Base-by-base conservation (phyloP, 1,284 basidiomycete genomes). In the Microstroma glucosiphilum region DNA sequence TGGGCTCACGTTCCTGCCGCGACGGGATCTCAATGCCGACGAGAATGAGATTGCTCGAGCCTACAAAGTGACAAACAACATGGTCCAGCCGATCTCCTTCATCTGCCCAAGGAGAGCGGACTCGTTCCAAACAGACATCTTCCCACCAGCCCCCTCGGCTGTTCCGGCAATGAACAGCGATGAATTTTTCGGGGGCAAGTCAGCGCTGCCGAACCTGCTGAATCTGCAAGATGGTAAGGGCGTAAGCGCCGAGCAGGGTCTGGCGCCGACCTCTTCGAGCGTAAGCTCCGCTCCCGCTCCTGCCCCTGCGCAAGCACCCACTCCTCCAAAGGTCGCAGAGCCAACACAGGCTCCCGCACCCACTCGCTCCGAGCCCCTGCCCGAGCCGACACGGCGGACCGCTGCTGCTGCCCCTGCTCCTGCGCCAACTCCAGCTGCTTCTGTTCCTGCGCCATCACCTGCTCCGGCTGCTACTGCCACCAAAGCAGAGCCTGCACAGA, bases 11-110 rank as follows among this genome's bases (percentile, higher is more conserved):
- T 94, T 97, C 87, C 85, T 96, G 40, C 93, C 92, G 6, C 87
- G 93, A 30, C 88, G 92, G 55, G 87, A 89, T 0, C 85, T 97
- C 69, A 91, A 87, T 75, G 88, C 93, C 19, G 82, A 85, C 42
- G 91, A 96, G 61, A 94, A 92, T 80, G 96, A 98, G 81, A 96
- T 97, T 71, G 93, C 92, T 1, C 86, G 92, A 51, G 92, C 90
- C 0, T 96, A 91, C 86, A 98, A 98, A 81, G 85, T 96, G 30
- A 85, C 87, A 3, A 87, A 85, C 1, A 82, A 82, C 23, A 83
- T 84, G 40, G 86, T 96, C 64, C 92, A 96, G 78, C 90, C 92
- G 1, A 89, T 97, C 71, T 87, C 87, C 0, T 97, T 96, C 82
- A 89, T 92, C 72, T 92, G 96, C 19, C 94, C 93, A 12, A 86